Base-by-base conservation (phyloP, 2,329 filamentous ascomycete species). In the Zasmidium cellare region DNA sequence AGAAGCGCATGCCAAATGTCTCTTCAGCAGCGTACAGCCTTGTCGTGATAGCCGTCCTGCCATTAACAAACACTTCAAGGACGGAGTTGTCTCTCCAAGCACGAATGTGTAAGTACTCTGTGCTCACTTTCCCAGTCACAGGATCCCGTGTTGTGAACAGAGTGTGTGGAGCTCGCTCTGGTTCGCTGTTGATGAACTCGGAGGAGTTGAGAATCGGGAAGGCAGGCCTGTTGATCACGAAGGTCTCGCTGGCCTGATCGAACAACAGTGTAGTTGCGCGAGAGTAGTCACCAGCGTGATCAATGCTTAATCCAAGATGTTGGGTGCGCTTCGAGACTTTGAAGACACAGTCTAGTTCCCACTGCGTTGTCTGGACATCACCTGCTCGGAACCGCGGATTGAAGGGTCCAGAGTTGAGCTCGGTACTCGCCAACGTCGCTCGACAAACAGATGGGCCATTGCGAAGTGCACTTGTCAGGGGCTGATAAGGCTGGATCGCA, bases 41-140 rank as follows among this genome's bases (percentile, higher is more conserved):
- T 1, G 78, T 78, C 0, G 74, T 72, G 16, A 80, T 72, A 2
- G 72, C 75, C 14, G 73, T 77, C 11, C 78, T 68, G 9, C 71
- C 72, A 57, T 80, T 80, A 5, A 77, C 74, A 59, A 80, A 80
- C 0, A 80, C 72, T 59, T 81, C 78, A 2, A 80, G 63, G 5
- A 79, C 75, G 20, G 73, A 76, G 20, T 62, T 69, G 55, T 80
- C 78, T 49, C 74, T 75, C 63, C 76, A 77, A 0, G 74, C 71
- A 18, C 70, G 74, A n/a, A 81, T 67, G n/a, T 67, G 67, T 0
- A 80, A 68, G 1, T 65, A 60, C 59, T 79, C 62, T 11, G 50
- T 61, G 3, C 55, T 48, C 11, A 41, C 3, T 22, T 28, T 25
- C 14, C 55, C 54, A 3, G 58, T 60, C 3, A 7, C 19, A 2